Evolutionary conservation across 176 grass and related monocot genomes (phyloP).

Genomic region (Oryza australiensis): DNA sequence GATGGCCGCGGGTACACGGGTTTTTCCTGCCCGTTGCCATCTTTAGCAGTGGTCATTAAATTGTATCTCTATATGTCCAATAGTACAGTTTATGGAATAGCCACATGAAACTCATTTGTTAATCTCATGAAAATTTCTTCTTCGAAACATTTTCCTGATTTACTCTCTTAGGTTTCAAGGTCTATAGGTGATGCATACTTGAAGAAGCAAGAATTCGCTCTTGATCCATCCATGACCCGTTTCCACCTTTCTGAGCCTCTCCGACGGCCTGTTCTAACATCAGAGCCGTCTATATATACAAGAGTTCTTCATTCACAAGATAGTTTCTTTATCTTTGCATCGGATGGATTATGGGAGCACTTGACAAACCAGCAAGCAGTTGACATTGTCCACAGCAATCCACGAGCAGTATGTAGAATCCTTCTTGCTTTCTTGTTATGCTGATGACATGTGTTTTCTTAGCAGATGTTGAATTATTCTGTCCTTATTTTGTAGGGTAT

Average conservation of each 20-base stretch:
- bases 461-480: not conserved
- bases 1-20: too few relatives aligned
- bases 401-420: constrained; percentile 34
- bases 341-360: constrained; percentile 98
- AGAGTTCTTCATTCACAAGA: constrained; percentile 73
- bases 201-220: constrained; percentile 80
- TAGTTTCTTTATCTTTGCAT: constrained; percentile 87
- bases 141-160: constrained; percentile 32
- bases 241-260: constrained; percentile 85
- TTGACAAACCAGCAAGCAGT: constrained; percentile 87
- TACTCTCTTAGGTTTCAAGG: constrained; percentile 81
- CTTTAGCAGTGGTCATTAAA: not conserved
- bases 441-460: not conserved
- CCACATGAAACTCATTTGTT: not conserved
- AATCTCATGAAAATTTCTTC: constrained; percentile 25
- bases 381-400: constrained; percentile 60
- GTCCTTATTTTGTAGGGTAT: constrained; percentile 44
- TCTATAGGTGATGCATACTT: constrained; percentile 95
- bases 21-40: too few relatives aligned
- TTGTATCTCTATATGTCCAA: not conserved
- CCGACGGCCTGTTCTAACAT: constrained; percentile 66
- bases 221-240: constrained; percentile 73
- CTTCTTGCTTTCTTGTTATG: not conserved
- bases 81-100: not conserved
- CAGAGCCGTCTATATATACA: constrained; percentile 70